These are phyloP conservation scores for Globisporangium alternatum DNA, from an alignment of 352 stramenopile genomes.

Conservation along the genomic window DNA sequence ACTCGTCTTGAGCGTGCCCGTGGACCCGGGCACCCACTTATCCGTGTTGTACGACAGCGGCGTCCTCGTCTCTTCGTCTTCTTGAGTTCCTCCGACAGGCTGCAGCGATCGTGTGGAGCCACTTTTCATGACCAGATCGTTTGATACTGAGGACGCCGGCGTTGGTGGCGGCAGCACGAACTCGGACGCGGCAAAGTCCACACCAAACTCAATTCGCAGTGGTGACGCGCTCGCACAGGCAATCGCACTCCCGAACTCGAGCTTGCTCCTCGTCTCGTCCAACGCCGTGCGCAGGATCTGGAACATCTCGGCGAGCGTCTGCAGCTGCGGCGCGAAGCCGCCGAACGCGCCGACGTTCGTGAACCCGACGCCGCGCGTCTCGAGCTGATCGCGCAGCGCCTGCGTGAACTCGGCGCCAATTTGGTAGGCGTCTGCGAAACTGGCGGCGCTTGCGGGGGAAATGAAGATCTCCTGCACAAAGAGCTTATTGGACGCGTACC, in stretches of 20 bases:
- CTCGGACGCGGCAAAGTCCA: conserved; percentile 62
- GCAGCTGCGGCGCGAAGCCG: conserved; percentile 57
- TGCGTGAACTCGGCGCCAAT: conserved; percentile 50
- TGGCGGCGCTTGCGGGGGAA: conserved; percentile 44
- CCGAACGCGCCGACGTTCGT: conserved; percentile 57
- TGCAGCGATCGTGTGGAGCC: background rate
- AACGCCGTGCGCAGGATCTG: conserved; percentile 47
- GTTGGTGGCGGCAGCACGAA: conserved; percentile 30
- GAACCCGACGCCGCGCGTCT: conserved; percentile 51
- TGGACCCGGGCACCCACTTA: conserved; percentile 53
- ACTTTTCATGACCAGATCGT: background rate
- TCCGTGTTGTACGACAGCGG: conserved; percentile 65
- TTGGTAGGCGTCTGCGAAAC: conserved; percentile 57
- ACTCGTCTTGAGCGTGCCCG: conserved; percentile 44
- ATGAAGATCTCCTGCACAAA: conserved; percentile 66
- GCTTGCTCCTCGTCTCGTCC: conserved; percentile 36
- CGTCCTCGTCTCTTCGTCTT: conserved; percentile 14
- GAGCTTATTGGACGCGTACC: conserved; percentile 64
- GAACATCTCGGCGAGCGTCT: conserved; percentile 59
- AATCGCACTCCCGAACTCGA: conserved; percentile 28
- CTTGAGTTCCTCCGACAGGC: background rate
- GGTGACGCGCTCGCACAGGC: conserved; percentile 35
- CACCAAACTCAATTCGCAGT: conserved; percentile 48
- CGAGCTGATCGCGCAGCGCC: conserved; percentile 40
- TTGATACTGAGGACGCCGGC: background rate